Evolutionary conservation across 352 stramenopile species (phyloP), one percentile per base, ranked within the genome.

Genomic region (Phytophthora pini): DNA sequence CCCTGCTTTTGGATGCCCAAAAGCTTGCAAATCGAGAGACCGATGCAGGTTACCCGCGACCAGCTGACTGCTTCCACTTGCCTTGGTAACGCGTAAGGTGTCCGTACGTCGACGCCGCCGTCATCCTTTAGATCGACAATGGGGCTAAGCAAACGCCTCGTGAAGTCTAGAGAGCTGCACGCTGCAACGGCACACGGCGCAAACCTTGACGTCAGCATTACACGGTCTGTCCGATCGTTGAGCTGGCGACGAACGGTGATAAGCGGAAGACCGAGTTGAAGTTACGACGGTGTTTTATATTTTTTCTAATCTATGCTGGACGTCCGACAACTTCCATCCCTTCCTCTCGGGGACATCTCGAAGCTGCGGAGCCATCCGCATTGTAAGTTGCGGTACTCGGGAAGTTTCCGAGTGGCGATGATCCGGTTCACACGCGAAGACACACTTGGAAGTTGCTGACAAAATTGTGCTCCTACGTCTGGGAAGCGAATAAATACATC

Each of bases 401-500:
- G 22, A 36, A 41, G 26, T 41, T 56, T 45, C 63, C 56, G 44
- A 71, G 63, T 71, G 49, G 51, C 57, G 56, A 62, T 64, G 45
- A 67, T 71, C 45, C 63, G 62, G 51, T 66, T 70, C 63, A 61
- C 62, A 51, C 48, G 65, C 61, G 61, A 69, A 70, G 61, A 65
- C 48, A 57, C 56, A 57, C 50, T 67, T 57, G 62, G 43, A 56
- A 57, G 41, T 46, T 67, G 57, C 27, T 72, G 63, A 61, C 64
- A 72, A 72, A 72, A 72, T 66, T 72, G 63, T 67, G 64, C 64
- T 72, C 49, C 57, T 43, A 55, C 29, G 46, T 65, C 56, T 31
- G 34, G 29, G 55, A 61, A 71, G 60, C 59, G 46, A 73, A 73
- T 73, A 73, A 73, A 73, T 73, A 73, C 65, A 71, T 56, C 36